Conservation (phyloP, 139 green algal species). For the Dunaliella sp. region DNA sequence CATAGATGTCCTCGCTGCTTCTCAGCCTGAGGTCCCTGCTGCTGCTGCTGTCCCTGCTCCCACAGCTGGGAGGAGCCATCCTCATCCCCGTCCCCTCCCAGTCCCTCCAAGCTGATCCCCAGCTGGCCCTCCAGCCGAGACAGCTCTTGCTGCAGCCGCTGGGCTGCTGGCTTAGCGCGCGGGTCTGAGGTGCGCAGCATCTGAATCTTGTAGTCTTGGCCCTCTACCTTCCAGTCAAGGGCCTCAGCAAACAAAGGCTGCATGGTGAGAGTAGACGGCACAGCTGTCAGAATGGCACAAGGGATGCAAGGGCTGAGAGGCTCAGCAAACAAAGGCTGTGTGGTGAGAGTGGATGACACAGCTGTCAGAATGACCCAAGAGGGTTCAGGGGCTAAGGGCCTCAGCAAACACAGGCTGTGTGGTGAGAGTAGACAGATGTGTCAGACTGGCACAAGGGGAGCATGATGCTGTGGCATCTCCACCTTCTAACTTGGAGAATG, state of each 20-base stretch:
- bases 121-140: neutral
- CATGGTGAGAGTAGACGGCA: too few species aligned
- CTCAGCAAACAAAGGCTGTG: neutral
- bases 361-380: too few species aligned
- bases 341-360: too few species aligned
- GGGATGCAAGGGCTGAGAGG: too few species aligned
- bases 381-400: too few species aligned
- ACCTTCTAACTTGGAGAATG: too few species aligned
- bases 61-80: too few species aligned
- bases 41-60: neutral
- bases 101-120: neutral
- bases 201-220: constrained; percentile 4
- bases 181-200: neutral
- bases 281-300: too few species aligned
- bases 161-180: neutral
- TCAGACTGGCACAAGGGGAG: too few species aligned
- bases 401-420: neutral
- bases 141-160: neutral
- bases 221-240: neutral
- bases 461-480: too few species aligned
- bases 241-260: neutral
- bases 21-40: neutral
- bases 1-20: neutral
- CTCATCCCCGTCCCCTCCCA: too few species aligned
- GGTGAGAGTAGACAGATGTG: too few species aligned